Conservation (phyloP, 2,329 filamentous ascomycete genomes). For the Thielaviopsis ethacetica region DNA sequence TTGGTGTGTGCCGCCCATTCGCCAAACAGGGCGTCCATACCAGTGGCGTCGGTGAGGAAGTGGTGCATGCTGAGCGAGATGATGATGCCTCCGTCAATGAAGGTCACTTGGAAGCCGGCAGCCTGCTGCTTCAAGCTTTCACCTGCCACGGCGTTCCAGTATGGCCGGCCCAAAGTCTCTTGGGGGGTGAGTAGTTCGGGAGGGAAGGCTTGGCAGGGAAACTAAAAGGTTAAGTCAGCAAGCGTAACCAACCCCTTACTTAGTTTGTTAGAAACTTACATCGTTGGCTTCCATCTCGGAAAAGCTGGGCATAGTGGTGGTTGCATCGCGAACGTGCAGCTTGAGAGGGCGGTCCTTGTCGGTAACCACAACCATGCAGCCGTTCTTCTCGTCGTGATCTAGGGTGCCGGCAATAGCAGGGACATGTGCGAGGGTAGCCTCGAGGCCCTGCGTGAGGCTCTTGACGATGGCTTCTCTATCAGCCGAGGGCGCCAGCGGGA, state of each 20-base stretch:
- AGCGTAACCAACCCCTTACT: background rate
- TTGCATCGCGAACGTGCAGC: background rate
- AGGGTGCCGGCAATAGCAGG: conserved; percentile 1
- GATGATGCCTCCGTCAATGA: conserved; percentile 5
- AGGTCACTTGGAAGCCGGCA: conserved; percentile 3
- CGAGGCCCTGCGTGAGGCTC: background rate
- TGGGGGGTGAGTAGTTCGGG: background rate
- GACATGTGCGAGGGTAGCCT: background rate
- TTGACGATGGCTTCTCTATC: background rate
- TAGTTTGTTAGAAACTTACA: conserved; percentile 3
- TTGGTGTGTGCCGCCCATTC: conserved; percentile 2
- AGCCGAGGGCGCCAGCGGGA: background rate
- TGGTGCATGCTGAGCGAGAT: background rate
- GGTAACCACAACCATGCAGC: background rate
- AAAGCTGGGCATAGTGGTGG: background rate
- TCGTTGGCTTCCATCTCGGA: conserved; percentile 4
- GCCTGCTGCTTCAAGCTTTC: background rate
- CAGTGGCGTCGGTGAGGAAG: conserved; percentile 1
- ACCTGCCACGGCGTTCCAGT: background rate
- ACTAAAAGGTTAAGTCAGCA: background rate
- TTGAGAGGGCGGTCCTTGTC: background rate
- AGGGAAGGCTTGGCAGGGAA: conserved; percentile 1
- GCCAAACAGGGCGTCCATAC: background rate
- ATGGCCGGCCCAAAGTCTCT: background rate
- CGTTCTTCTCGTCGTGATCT: background rate